Conservation (phyloP, 805 yeast species). For the Cyberlindnera subsufficiens region DNA sequence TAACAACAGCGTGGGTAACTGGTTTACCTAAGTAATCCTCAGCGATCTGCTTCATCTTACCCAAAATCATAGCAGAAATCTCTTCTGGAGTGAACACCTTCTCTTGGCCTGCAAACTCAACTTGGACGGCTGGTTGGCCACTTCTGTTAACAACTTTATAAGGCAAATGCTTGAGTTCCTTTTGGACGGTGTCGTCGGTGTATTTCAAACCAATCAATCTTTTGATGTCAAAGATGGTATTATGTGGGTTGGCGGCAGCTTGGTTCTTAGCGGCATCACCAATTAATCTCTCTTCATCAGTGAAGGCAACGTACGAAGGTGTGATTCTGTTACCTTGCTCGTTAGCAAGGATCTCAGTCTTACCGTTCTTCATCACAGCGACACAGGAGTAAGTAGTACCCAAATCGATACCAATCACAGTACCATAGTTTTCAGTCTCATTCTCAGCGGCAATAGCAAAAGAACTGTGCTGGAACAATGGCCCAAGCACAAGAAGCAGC, state of each 20-base stretch:
- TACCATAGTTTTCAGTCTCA: slow-evolving; percentile 44
- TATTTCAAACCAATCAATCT: slow-evolving; percentile 85
- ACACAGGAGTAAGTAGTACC: slow-evolving; percentile 98
- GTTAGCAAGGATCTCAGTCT: slow-evolving; percentile 89
- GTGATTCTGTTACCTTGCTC: slow-evolving; percentile 98
- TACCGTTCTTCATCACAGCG: slow-evolving; percentile 77
- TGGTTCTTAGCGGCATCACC: slow-evolving; percentile 98
- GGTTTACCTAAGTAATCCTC: slow-evolving; percentile 82
- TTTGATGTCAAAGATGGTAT: slow-evolving; percentile 88
- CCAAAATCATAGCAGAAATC: slow-evolving; percentile 85
- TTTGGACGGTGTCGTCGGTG: slow-evolving; percentile 70
- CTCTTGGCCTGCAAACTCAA: slow-evolving; percentile 64
- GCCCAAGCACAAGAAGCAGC: slow-evolving; percentile 21
- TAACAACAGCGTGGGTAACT: slow-evolving; percentile 86
- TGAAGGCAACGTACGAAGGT: slow-evolving; percentile 91
- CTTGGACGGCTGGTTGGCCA: slow-evolving; percentile 82
- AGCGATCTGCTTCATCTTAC: slow-evolving; percentile 89
- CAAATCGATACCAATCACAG: slow-evolving; percentile 89
- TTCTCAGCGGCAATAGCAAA: slow-evolving; percentile 25
- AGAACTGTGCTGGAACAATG: slow-evolving; percentile 17
- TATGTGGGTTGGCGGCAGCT: slow-evolving; percentile 81
- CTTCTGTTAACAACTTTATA: slow-evolving; percentile 60
- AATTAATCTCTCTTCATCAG: slow-evolving; percentile 85
- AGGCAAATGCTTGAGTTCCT: slow-evolving; percentile 80
- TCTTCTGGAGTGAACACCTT: slow-evolving; percentile 88